Evolutionary conservation across 2,329 filamentous ascomycete species (phyloP).

Genomic region (Venturia carpophila): DNA sequence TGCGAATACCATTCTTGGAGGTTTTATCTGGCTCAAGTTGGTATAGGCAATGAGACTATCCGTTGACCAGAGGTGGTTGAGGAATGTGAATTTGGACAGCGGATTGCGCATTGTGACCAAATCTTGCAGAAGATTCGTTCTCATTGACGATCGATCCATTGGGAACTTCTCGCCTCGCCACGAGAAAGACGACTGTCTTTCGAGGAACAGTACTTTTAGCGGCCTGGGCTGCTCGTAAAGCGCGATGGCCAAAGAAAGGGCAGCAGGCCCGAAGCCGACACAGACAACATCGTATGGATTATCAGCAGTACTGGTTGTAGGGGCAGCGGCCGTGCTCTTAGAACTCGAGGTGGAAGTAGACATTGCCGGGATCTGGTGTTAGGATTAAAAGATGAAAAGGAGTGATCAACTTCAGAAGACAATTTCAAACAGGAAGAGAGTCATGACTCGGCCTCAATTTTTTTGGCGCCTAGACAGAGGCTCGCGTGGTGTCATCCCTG

Average conservation of each 20-base stretch:
- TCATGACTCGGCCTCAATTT: not conserved
- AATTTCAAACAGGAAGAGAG: too few species aligned
- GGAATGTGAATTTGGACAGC: conserved; percentile 25
- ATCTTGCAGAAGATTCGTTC: conserved; percentile 23
- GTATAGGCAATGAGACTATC: conserved; percentile 25
- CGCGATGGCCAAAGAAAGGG: conserved; percentile 18
- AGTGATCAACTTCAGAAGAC: not conserved
- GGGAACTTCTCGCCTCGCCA: conserved; percentile 16
- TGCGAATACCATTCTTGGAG: conserved; percentile 23
- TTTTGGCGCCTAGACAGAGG: not conserved
- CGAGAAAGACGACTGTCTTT: conserved; percentile 5
- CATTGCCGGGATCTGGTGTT: not conserved
- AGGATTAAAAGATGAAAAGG: not conserved
- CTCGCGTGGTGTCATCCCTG: not conserved
- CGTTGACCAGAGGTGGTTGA: conserved; percentile 27
- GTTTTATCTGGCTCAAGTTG: conserved; percentile 25
- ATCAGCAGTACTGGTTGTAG: not conserved
- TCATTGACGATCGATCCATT: conserved; percentile 10
- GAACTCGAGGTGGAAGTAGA: not conserved
- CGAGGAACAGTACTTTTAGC: conserved; percentile 14
- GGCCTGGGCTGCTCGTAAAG: conserved; percentile 17
- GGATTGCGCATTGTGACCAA: conserved; percentile 26
- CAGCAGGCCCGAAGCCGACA: conserved; percentile 17
- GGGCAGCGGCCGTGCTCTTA: not conserved
- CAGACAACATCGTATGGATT: conserved; percentile 18